Conservation (phyloP, 805 yeast genomes). For the Yamadazyma paraphyllophila region DNA sequence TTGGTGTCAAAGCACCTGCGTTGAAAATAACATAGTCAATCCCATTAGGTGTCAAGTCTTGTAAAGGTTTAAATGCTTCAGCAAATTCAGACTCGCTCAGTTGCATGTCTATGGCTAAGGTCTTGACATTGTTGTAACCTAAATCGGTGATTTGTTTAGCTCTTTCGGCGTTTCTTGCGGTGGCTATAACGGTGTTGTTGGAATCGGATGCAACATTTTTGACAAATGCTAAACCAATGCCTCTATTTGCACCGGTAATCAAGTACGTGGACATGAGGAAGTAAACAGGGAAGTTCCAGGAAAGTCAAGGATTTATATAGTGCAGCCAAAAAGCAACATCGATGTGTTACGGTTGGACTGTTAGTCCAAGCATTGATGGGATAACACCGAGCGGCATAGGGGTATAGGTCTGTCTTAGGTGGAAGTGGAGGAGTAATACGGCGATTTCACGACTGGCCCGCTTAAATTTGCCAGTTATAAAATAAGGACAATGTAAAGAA, state of each 20-base stretch:
- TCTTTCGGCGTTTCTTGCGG: constrained; percentile 16
- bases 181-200: constrained; percentile 8
- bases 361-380: too few species aligned
- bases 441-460: too few species aligned
- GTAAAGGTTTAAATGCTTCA: constrained; percentile 12
- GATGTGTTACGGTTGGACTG: too few species aligned
- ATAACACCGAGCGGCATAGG: too few species aligned
- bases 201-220: neutral
- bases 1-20: constrained; percentile 20
- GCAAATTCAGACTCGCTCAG: constrained; percentile 5
- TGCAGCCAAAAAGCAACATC: too few species aligned
- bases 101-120: constrained; percentile 3
- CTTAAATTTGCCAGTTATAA: too few species aligned
- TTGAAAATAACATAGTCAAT: constrained; percentile 33
- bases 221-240: constrained; percentile 7
- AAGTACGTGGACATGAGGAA: constrained; percentile 9
- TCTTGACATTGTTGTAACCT: constrained; percentile 4
- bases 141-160: constrained; percentile 16
- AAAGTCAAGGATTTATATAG: neutral
- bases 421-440: too few species aligned
- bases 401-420: too few species aligned
- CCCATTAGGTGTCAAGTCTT: constrained; percentile 22
- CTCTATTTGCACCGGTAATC: constrained; percentile 11
- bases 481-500: too few species aligned
- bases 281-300: neutral